Evolutionary conservation across 2,329 filamentous ascomycete species (phyloP), one percentile per base, ranked within the genome.

Genomic region (Fusarium sp.): DNA sequence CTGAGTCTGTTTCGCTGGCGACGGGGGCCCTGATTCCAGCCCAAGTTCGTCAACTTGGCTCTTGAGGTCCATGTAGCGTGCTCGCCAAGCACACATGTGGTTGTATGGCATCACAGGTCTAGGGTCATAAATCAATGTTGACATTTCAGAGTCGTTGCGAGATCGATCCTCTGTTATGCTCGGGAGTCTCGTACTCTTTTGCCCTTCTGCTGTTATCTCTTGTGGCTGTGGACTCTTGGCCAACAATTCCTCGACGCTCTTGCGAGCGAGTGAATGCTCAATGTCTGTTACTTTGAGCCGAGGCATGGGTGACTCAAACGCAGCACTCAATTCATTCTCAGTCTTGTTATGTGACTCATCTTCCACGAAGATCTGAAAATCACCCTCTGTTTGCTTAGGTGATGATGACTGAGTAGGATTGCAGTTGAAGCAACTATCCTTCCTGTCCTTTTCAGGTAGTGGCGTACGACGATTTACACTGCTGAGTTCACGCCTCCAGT

Each of bases 41-140:
- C 83, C 83, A 58, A 85, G 78, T 20, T 81, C 78, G 17, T 83
- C 80, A 45, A 84, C 79, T 71, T 86, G 83, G 3, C 81, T 77
- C 39, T 80, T 81, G 61, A 86, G 72, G 22, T 80, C 78, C 62
- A 83, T 72, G 65, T 85, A 86, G 11, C 79, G 80, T 9, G 82
- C 79, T 65, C 81, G 83, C 85, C 80, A 86, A 47, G 75, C 75
- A 69, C 84, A 86, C 13, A 80, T 75, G 64, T 86, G 84, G 29
- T 83, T 80, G 18, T 80, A 77, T 33, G 81, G 78, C 50, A 81
- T 77, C 29, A 82, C 75, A 27, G 83, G 80, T 17, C 67, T 77
- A 1, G 82, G 81, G 14, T 77, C 80, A 44, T 79, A 76, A 46
- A 80, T 74, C 53, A 80, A 64, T 9, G 65, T 69, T 33, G 62